phyloP scores from a whole-genome alignment of 345 rosid species.

The Lumnitzera racemosa region DNA sequence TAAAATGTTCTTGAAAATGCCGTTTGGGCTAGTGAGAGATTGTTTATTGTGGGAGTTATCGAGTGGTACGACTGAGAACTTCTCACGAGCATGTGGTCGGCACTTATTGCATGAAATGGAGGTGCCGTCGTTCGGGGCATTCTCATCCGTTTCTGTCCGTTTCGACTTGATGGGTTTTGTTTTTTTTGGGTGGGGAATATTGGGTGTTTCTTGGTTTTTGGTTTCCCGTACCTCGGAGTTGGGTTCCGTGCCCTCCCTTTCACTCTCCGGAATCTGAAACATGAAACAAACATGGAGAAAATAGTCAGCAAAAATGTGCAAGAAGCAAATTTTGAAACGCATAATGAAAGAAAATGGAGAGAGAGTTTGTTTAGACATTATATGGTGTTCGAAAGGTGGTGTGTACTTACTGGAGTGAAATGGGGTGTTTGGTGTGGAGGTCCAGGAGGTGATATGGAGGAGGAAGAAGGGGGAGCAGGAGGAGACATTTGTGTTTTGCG shows the following conservation, averaged over 20 bases:
- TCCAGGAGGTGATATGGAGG: slow-evolving; percentile 40
- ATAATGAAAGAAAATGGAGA: not conserved
- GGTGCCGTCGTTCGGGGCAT: slow-evolving; percentile 14
- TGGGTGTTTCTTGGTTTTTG: slow-evolving; percentile 17
- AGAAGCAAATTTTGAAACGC: too few relatives aligned
- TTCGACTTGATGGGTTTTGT: slow-evolving; percentile 61
- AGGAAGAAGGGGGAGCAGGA: slow-evolving; percentile 47
- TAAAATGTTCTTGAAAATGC: slow-evolving; percentile 58
- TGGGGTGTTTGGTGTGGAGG: slow-evolving; percentile 41
- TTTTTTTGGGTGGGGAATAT: slow-evolving; percentile 28
- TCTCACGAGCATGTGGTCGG: slow-evolving; percentile 67
- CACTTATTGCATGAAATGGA: slow-evolving; percentile 86
- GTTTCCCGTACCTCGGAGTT: slow-evolving; percentile 25
- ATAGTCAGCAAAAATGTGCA: not conserved
- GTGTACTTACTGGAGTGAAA: slow-evolving; percentile 69
- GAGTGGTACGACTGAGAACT: slow-evolving; percentile 73
- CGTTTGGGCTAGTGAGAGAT: slow-evolving; percentile 54
- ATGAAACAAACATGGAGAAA: not conserved
- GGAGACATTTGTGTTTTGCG: slow-evolving; percentile 39
- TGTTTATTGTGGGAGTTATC: slow-evolving; percentile 38
- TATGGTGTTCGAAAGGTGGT: not conserved
- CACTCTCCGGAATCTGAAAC: slow-evolving; percentile 80
- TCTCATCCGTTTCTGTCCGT: slow-evolving; percentile 18
- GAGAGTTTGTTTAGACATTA: not conserved
- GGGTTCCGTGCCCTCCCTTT: slow-evolving; percentile 15